phyloP scores from a whole-genome alignment of 257 asterid species.

The Solanum paucissectum region DNA sequence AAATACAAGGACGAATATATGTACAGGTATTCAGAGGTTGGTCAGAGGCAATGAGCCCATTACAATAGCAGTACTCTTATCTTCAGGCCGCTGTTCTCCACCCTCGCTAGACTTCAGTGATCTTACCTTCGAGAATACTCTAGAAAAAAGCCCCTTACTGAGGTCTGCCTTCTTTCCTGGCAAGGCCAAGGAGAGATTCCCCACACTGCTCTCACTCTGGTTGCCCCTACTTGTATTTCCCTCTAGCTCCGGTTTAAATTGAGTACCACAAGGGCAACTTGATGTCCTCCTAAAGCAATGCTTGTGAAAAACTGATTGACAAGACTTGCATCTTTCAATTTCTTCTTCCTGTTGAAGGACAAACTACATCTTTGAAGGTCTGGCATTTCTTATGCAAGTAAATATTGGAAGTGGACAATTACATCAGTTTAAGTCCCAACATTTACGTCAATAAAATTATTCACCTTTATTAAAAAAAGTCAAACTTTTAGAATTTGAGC shows the following conservation, averaged over 20 bases:
- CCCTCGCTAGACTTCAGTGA: slow-evolving; percentile 24
- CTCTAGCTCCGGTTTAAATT: slow-evolving; percentile 20
- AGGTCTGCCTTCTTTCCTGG: slow-evolving; percentile 19
- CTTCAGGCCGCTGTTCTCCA: slow-evolving; percentile 24
- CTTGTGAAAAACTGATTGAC: slow-evolving; percentile 67
- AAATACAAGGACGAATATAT: not conserved
- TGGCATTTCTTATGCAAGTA: not conserved
- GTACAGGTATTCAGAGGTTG: slow-evolving; percentile 28
- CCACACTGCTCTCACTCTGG: not conserved
- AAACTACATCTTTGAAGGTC: not conserved
- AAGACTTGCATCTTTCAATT: slow-evolving; percentile 64
- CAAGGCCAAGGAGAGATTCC: slow-evolving; percentile 13
- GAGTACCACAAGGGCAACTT: slow-evolving; percentile 65
- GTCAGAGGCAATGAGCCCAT: slow-evolving; percentile 72
- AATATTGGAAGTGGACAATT: not conserved
- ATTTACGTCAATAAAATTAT: not conserved
- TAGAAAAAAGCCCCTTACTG: slow-evolving; percentile 43
- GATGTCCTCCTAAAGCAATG: slow-evolving; percentile 52
- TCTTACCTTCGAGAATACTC: slow-evolving; percentile 53
- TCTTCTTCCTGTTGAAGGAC: slow-evolving; percentile 62
- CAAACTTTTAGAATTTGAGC: not conserved
- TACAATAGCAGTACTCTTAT: slow-evolving; percentile 35
- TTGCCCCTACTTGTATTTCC: slow-evolving; percentile 15
- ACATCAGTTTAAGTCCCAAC: not conserved
- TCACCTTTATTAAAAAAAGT: not conserved